Evolutionary conservation across 768 basidiomycete species (phyloP), one percentile per base, ranked within the genome.

Genomic region (Termitomyces sp.): DNA sequence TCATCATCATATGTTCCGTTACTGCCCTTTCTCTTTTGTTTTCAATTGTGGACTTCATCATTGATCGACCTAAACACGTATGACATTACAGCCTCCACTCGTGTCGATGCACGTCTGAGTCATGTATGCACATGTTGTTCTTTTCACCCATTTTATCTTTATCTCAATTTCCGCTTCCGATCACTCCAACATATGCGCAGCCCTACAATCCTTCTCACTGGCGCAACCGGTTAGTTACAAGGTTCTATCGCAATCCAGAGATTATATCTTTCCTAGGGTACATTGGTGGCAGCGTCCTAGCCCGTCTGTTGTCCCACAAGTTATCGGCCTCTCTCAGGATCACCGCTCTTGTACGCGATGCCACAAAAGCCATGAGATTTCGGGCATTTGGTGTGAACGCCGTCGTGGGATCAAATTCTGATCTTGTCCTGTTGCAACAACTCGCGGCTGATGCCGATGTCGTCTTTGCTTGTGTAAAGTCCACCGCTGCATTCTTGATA

Each of bases 231-330:
- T 75, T 45, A 54, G 69, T 54, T 8, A 30, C 33, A 13, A 50
- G 33, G 3, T 50, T 18, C 24, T 26, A 28, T 51, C 55, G 32
- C 26, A 32, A 20, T 28, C 51, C 18, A 6, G 4, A 28, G 32
- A 50, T 60, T 32, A 53, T 5, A 48, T 52, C 20, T 28, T 49
- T 28, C 9, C 24, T 33, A 80, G 83, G 82, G 6, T 86, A 84
- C 66, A 80, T 84, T 46, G 82, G 83, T 0, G 84, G 82, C 24
- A 75, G 79, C 2, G 80, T 83, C 28, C 73, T 85, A 4, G 58
- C 72, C 2, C 75, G 72, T 36, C 70, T 85, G 13, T 70, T 85
- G 54, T 65, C 68, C 26, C 79, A 83, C 60, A 72, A 76, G 12
- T 70, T 70, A 26, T 63, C 72, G 0, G 68, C 73, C 54, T 71